A percentile compares a stretch with the other conserved stretches of the same genome.
phyloP scores from a whole-genome alignment of 106 monocot genomes.

The Gastrodia elata region DNA sequence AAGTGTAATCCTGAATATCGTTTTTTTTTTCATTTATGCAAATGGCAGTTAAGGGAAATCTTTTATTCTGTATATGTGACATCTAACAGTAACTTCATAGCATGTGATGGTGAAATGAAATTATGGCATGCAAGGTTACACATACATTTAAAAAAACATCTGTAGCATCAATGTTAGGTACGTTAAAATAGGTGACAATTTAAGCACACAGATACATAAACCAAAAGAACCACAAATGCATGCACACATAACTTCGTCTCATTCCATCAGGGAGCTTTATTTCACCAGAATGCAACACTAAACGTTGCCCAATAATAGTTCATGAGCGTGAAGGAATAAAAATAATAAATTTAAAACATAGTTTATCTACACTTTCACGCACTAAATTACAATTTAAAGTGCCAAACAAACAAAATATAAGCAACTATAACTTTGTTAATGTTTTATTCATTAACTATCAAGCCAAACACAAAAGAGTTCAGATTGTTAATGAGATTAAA shows the following conservation, averaged over 20 bases:
- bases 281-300: neutral
- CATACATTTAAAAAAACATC: neutral
- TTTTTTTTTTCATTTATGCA: neutral
- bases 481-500: too few relatives aligned
- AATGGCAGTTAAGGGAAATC: neutral
- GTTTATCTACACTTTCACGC: too few relatives aligned
- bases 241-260: neutral
- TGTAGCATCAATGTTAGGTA: neutral
- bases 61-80: neutral
- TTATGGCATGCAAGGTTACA: neutral
- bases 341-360: too few relatives aligned
- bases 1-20: neutral
- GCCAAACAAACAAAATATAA: too few relatives aligned
- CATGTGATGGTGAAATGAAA: neutral
- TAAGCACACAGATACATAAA: neutral
- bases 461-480: too few relatives aligned
- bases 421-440: too few relatives aligned
- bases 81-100: neutral
- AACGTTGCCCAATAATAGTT: neutral
- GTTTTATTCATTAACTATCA: too few relatives aligned
- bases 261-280: neutral
- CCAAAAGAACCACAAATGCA: neutral
- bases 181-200: neutral
- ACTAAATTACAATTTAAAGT: too few relatives aligned
- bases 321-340: too few relatives aligned